Evolutionary conservation across 306 rosid genomes (phyloP).

Genomic region (Purshia tridentata): DNA sequence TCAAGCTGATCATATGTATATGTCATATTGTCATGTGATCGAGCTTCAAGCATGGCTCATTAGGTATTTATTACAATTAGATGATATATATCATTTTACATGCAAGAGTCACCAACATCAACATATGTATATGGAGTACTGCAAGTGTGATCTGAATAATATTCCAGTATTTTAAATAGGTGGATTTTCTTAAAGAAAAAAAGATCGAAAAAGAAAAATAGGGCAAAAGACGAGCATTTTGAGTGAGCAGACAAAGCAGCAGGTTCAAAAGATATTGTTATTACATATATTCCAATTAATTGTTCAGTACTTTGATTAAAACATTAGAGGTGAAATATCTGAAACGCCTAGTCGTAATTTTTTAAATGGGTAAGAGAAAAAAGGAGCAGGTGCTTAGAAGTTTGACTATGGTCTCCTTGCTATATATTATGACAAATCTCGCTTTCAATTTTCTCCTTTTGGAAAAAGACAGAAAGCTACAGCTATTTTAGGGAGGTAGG

Average conservation of each 20-base stretch:
- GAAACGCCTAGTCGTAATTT: not conserved
- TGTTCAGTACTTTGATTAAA: not conserved
- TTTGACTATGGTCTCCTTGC: not conserved
- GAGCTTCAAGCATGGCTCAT: not conserved
- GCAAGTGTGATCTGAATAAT: too few species aligned
- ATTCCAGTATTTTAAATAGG: too few species aligned
- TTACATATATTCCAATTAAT: not conserved
- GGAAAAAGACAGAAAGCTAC: not conserved
- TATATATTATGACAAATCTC: not conserved
- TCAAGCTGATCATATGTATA: too few species aligned
- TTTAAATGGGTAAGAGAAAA: not conserved
- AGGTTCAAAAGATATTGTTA: too few species aligned
- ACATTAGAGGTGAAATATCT: not conserved
- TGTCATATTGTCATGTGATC: not conserved
- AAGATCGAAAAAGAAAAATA: too few species aligned
- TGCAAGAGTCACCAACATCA: too few species aligned
- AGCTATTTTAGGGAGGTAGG: not conserved
- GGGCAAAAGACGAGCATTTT: too few species aligned
- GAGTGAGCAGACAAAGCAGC: too few species aligned
- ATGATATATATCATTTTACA: not conserved
- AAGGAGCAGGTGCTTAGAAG: too few species aligned
- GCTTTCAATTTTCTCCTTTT: not conserved
- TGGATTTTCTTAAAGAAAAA: too few species aligned
- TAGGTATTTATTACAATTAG: not conserved
- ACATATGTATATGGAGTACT: too few species aligned